phyloP scores from a whole-genome alignment of 345 rosid genomes.

The Garcia nutans region DNA sequence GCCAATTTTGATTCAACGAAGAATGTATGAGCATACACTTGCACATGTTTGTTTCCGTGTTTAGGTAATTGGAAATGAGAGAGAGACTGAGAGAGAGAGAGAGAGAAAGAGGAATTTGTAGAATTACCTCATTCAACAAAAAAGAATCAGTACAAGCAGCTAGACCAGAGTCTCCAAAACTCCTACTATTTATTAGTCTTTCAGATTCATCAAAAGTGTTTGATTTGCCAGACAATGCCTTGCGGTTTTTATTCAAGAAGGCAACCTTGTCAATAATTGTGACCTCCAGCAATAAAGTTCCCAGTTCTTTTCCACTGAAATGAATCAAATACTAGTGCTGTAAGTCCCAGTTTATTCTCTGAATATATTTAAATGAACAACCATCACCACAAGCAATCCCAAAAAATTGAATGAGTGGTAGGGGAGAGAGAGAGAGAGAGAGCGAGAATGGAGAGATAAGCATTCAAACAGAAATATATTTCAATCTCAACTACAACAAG shows the following conservation, averaged over 20 bases:
- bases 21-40: not conserved
- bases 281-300: constrained; percentile 49
- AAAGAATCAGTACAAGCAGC: constrained; percentile 52
- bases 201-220: constrained; percentile 24
- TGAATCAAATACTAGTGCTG: not conserved
- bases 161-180: constrained; percentile 31
- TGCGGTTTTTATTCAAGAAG: constrained; percentile 27
- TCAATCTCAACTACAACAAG: not conserved
- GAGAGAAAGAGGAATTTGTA: not conserved
- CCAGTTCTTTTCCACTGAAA: constrained; percentile 73
- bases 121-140: constrained; percentile 62
- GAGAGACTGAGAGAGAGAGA: not conserved
- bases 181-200: constrained; percentile 21
- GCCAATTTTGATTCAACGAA: not conserved
- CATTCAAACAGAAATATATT: no score
- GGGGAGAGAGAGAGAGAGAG: not conserved
- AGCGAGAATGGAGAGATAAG: not conserved
- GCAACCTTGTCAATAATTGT: constrained; percentile 32
- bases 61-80: not conserved
- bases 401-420: not conserved
- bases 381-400: not conserved
- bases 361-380: not conserved
- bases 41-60: not conserved
- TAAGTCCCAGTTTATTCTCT: not conserved
- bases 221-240: constrained; percentile 34